A percentile compares a stretch with the other conserved stretches of the same genome.
Conservation (phyloP, 2,329 filamentous ascomycete species). For the Sporothrix curviconia region DNA sequence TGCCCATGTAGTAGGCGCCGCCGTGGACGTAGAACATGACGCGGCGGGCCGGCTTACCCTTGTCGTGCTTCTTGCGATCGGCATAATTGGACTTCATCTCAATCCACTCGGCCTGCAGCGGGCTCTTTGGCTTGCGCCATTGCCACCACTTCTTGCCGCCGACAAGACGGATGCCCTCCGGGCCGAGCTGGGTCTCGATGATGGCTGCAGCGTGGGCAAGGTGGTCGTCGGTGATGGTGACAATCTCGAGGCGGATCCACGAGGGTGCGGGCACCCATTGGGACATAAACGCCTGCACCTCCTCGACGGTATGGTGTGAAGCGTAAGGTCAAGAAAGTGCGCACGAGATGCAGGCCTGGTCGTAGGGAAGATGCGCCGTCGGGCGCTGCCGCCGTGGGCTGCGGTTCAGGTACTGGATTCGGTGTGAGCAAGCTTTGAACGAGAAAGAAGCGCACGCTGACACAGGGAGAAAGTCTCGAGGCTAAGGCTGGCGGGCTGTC, state of each 20-base stretch:
- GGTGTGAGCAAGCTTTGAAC: neutral
- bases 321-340: slow-evolving; percentile 78
- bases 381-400: slow-evolving; percentile 70
- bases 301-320: slow-evolving; percentile 85
- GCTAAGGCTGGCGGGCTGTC: neutral
- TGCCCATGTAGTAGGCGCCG: slow-evolving; percentile 92
- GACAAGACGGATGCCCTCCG: slow-evolving; percentile 64
- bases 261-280: slow-evolving; percentile 87
- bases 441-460: neutral
- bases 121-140: slow-evolving; percentile 63
- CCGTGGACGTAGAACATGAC: slow-evolving; percentile 94
- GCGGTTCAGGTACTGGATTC: slow-evolving; percentile 69
- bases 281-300: slow-evolving; percentile 81
- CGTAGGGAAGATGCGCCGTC: slow-evolving; percentile 86
- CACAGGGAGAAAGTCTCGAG: neutral
- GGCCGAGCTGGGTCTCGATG: slow-evolving; percentile 68
- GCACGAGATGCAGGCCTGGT: slow-evolving; percentile 82
- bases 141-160: slow-evolving; percentile 87
- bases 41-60: slow-evolving; percentile 33
- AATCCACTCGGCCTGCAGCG: slow-evolving; percentile 84
- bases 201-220: slow-evolving; percentile 59
- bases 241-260: slow-evolving; percentile 75
- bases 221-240: slow-evolving; percentile 57
- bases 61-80: slow-evolving; percentile 58
- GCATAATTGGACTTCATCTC: slow-evolving; percentile 84